Conservation (phyloP, 73 alveolate genomes). For the Paramecium octaurelia region DNA sequence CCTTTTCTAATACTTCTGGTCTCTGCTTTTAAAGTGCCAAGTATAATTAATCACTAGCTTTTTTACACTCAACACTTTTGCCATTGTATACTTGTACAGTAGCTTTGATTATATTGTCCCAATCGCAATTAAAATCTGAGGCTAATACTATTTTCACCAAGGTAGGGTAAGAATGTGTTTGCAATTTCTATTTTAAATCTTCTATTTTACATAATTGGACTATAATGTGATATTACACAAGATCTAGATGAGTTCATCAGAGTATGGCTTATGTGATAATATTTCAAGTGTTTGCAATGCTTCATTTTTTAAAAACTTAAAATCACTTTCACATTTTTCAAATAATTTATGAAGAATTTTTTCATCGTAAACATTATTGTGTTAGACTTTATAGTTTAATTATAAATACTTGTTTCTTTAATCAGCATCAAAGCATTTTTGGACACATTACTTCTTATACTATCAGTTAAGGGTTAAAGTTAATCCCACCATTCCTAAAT, state of each 20-base stretch:
- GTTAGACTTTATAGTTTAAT: neutral
- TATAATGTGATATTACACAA: neutral
- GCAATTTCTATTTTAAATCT: neutral
- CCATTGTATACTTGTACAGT: constrained; percentile 6
- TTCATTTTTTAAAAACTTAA: constrained; percentile 23
- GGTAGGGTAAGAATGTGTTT: constrained; percentile 8
- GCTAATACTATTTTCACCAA: constrained; percentile 28
- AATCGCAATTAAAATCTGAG: constrained; percentile 21
- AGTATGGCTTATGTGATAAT: neutral
- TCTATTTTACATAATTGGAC: neutral
- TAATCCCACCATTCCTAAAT: neutral
- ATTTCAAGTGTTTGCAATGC: constrained; percentile 23
- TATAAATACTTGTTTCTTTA: neutral
- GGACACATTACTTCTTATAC: neutral
- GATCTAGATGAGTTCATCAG: neutral
- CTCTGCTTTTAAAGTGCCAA: neutral
- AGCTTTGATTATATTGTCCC: neutral
- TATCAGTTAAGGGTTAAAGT: neutral
- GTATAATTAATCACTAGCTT: constrained; percentile 21
- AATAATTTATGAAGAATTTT: neutral
- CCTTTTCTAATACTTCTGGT: constrained; percentile 8
- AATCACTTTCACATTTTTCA: constrained; percentile 47
- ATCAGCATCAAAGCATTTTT: constrained; percentile 13
- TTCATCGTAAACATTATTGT: neutral
- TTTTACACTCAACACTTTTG: constrained; percentile 27